These are phyloP conservation scores for Botrytis medusae DNA, from an alignment of 2,329 filamentous ascomycete genomes.

Conservation along the genomic window DNA sequence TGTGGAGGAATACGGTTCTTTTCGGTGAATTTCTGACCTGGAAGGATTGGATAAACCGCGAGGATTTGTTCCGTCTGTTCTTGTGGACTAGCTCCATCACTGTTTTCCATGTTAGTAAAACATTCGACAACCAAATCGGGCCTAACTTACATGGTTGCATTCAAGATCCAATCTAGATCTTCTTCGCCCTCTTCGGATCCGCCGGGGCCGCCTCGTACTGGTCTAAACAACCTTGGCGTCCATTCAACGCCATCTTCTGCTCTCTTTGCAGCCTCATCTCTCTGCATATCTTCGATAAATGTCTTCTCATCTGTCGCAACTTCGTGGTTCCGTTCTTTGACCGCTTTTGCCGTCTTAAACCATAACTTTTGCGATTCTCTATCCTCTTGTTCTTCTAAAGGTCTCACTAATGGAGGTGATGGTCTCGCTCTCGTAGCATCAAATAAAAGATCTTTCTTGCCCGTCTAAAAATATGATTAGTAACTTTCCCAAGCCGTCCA, in stretches of 20 bases:
- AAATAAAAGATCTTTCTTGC: conserved; percentile 86
- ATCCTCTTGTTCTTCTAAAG: conserved; percentile 82
- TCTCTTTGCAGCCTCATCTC: conserved; percentile 81
- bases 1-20: conserved; percentile 57
- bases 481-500: background rate
- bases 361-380: conserved; percentile 89
- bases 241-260: conserved; percentile 79
- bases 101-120: conserved; percentile 37
- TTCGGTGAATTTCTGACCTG: conserved; percentile 64
- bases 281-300: conserved; percentile 89
- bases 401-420: conserved; percentile 69
- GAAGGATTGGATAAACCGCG: conserved; percentile 79
- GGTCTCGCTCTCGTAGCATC: conserved; percentile 78
- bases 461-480: conserved; percentile 59
- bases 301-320: conserved; percentile 92
- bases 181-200: conserved; percentile 78
- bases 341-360: conserved; percentile 76
- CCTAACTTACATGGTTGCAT: conserved; percentile 70
- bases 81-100: conserved; percentile 64
- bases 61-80: conserved; percentile 80
- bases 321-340: conserved; percentile 83
- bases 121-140: background rate
- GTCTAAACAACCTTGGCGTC: conserved; percentile 82
- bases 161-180: conserved; percentile 92
- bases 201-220: conserved; percentile 67